Percentiles rank a stretch among this genome's conserved stretches.
Conservation (phyloP, 192 early-diverging fungal species). For the Backusella tuberculispora region DNA sequence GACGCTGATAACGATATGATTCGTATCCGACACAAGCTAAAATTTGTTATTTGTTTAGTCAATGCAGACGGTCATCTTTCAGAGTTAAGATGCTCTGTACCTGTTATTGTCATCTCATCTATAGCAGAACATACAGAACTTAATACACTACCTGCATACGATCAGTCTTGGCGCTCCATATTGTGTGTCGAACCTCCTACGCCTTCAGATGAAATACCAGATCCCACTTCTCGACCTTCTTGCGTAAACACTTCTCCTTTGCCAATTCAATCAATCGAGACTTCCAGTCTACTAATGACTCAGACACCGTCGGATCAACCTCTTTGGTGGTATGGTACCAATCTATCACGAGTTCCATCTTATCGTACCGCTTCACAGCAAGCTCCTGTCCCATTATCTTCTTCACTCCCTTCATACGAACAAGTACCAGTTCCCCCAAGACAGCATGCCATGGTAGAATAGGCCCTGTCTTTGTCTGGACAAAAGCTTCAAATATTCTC, state of each 20-base stretch:
- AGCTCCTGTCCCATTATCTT: conserved; percentile 9
- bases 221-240: background rate
- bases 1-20: conserved; percentile 49
- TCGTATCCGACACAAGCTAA: conserved; percentile 41
- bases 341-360: conserved; percentile 32
- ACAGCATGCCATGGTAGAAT: background rate
- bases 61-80: conserved; percentile 42
- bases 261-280: background rate
- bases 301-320: background rate
- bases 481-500: background rate
- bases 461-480: background rate
- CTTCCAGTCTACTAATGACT: background rate
- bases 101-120: conserved; percentile 41
- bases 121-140: conserved; percentile 30
- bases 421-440: background rate
- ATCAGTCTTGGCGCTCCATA: conserved; percentile 35
- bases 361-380: conserved; percentile 28
- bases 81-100: conserved; percentile 41
- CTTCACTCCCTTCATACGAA: conserved; percentile 20
- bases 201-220: background rate
- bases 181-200: background rate
- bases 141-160: conserved; percentile 36
- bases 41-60: conserved; percentile 38
- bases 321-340: conserved; percentile 30
- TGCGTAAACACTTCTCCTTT: background rate